These are phyloP conservation scores for Aotearoamyces nothofagi DNA, from an alignment of 2,329 filamentous ascomycete species.

Conservation along the genomic window DNA sequence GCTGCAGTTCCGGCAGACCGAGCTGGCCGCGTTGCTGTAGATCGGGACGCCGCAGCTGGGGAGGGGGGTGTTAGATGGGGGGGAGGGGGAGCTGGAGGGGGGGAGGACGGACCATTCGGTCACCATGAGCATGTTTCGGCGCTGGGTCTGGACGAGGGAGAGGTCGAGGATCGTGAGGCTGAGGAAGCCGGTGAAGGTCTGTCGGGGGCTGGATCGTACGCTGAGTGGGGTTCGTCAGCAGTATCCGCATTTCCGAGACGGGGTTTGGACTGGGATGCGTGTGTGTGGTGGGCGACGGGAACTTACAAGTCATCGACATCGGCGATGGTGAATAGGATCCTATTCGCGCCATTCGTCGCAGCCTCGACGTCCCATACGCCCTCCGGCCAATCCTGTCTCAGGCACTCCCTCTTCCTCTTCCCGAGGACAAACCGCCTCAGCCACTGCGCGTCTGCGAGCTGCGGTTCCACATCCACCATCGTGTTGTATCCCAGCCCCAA, in stretches of 20 bases:
- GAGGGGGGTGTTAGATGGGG: conserved; percentile 1
- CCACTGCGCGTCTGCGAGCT: conserved; percentile 35
- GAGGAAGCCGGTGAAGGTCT: conserved; percentile 25
- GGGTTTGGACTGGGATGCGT: too few species aligned
- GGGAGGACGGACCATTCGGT: conserved; percentile 23
- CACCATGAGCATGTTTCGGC: conserved; percentile 22
- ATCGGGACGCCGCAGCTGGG: conserved; percentile 34
- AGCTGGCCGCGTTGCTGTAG: conserved; percentile 31
- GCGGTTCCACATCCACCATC: conserved; percentile 40
- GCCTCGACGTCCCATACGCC: conserved; percentile 23
- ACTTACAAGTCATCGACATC: conserved; percentile 27
- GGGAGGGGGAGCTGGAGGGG: background rate
- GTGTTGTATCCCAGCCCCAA: conserved; percentile 24
- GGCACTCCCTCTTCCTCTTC: conserved; percentile 30
- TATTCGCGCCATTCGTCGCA: conserved; percentile 18
- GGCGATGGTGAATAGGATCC: conserved; percentile 25
- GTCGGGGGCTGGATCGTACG: conserved; percentile 18
- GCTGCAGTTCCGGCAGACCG: conserved; percentile 24
- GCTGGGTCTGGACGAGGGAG: conserved; percentile 12
- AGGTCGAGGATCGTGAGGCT: conserved; percentile 16
- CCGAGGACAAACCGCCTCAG: conserved; percentile 31
- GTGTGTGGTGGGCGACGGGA: too few species aligned
- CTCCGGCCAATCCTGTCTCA: conserved; percentile 31
- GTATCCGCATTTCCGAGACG: background rate
- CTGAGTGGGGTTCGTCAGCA: background rate